Percentiles rank a stretch among this genome's conserved stretches.
These are phyloP conservation scores for Linnemannia elongata DNA, from an alignment of 192 early-diverging fungal genomes.

Conservation along the genomic window DNA sequence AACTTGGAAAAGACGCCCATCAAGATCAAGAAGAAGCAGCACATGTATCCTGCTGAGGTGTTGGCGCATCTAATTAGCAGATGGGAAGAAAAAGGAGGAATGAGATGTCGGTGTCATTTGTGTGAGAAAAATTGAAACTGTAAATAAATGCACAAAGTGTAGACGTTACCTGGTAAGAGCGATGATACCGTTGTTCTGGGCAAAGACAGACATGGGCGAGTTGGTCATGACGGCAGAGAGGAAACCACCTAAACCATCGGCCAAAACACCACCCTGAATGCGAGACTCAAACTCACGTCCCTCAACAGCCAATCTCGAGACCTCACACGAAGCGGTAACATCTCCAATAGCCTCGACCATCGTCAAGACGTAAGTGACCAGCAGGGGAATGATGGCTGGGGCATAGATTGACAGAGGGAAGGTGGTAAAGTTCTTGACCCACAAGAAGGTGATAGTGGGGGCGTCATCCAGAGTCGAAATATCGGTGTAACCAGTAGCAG, in stretches of 20 bases:
- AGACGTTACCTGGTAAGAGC: conserved; percentile 61
- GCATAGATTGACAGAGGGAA: conserved; percentile 68
- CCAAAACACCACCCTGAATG: conserved; percentile 67
- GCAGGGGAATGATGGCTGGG: conserved; percentile 61
- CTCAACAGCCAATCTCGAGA: conserved; percentile 64
- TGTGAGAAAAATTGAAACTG: not conserved
- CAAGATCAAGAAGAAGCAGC: conserved; percentile 63
- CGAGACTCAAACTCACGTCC: conserved; percentile 63
- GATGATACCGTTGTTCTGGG: conserved; percentile 70
- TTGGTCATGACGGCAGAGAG: conserved; percentile 67
- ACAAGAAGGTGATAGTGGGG: conserved; percentile 65
- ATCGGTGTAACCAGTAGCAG: conserved; percentile 65
- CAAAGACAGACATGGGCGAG: conserved; percentile 66
- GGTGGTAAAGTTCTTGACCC: conserved; percentile 63
- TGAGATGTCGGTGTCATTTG: not conserved
- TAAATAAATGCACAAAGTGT: not conserved
- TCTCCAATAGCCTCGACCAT: conserved; percentile 67
- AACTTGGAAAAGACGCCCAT: conserved; percentile 68
- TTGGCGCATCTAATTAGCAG: conserved; percentile 52
- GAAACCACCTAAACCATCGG: conserved; percentile 66
- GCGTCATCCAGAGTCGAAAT: conserved; percentile 53
- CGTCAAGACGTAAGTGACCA: conserved; percentile 62
- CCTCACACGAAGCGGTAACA: conserved; percentile 68
- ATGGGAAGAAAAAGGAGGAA: not conserved
- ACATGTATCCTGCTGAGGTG: conserved; percentile 63